phyloP scores from a whole-genome alignment of 2,329 filamentous ascomycete species.

The Fusarium sp. region DNA sequence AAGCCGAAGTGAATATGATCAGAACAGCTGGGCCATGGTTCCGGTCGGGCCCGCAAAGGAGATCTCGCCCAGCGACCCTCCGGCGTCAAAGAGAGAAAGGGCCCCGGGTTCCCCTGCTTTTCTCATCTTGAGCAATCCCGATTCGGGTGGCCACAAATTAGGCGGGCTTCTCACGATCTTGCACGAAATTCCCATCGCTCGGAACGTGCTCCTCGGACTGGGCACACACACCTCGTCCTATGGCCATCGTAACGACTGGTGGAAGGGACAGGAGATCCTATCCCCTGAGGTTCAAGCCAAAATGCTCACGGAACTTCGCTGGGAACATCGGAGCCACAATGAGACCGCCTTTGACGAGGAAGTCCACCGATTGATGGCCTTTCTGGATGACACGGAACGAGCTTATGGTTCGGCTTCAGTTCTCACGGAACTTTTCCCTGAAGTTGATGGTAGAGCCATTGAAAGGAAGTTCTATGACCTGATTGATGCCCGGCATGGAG shows the following conservation, averaged over 20 bases:
- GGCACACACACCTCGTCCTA: constrained; percentile 58
- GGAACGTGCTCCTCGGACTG: constrained; percentile 63
- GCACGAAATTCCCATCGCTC: constrained; percentile 67
- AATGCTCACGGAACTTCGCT: constrained; percentile 46
- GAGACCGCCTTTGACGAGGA: constrained; percentile 60
- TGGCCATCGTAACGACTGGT: constrained; percentile 69
- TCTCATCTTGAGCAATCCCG: constrained; percentile 52
- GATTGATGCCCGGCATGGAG: constrained; percentile 46
- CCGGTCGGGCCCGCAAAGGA: constrained; percentile 47
- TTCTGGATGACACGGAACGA: constrained; percentile 69
- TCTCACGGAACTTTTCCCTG: constrained; percentile 51
- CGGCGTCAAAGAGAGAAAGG: constrained; percentile 58
- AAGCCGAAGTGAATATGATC: constrained; percentile 65
- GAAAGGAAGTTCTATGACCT: constrained; percentile 59
- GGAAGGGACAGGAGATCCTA: constrained; percentile 66
- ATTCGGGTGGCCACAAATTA: constrained; percentile 54
- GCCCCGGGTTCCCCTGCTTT: constrained; percentile 59
- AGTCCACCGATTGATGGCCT: constrained; percentile 71
- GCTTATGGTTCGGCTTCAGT: constrained; percentile 67
- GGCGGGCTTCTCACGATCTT: constrained; percentile 68
- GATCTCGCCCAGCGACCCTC: constrained; percentile 27
- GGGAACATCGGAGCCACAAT: constrained; percentile 40
- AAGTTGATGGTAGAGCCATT: constrained; percentile 47
- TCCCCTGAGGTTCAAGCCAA: constrained; percentile 50
- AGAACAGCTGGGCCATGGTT: constrained; percentile 69